Conservation (phyloP, 1,284 basidiomycete species). For the Moesziomyces parantarcticus region DNA sequence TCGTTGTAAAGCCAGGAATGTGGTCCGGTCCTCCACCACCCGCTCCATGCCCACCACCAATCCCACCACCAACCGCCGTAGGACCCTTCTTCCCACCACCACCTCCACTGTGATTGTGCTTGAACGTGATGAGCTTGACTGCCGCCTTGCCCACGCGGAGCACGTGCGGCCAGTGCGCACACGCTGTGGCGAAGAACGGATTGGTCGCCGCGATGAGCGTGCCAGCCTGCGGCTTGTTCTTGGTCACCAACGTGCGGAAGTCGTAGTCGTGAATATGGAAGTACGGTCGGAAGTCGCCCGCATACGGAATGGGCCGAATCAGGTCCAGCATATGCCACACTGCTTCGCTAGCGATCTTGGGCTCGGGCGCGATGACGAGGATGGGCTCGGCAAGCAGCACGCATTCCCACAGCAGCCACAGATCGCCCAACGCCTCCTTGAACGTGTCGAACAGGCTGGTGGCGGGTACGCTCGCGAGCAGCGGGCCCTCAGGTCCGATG, state of each 20-base stretch:
- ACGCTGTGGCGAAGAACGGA: slow-evolving; percentile 88
- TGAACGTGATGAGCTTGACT: slow-evolving; percentile 44
- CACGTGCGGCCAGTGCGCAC: slow-evolving; percentile 91
- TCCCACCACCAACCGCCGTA: slow-evolving; percentile 25
- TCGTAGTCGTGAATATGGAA: slow-evolving; percentile 95
- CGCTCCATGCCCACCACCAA: slow-evolving; percentile 74
- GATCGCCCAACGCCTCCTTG: slow-evolving; percentile 73
- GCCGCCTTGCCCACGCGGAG: slow-evolving; percentile 72
- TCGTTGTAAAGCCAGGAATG: slow-evolving; percentile 72
- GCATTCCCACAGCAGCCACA: slow-evolving; percentile 80
- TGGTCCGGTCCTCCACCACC: slow-evolving; percentile 60
- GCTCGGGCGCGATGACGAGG: slow-evolving; percentile 82
- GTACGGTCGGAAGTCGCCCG: slow-evolving; percentile 89
- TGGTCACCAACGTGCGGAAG: slow-evolving; percentile 79
- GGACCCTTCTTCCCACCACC: slow-evolving; percentile 14
- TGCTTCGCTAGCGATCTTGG: slow-evolving; percentile 84
- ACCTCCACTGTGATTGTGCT: slow-evolving; percentile 15
- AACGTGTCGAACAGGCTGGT: slow-evolving; percentile 69
- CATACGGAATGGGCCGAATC: slow-evolving; percentile 85
- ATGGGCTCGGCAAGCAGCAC: slow-evolving; percentile 82
- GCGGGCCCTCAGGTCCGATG: slow-evolving; percentile 37
- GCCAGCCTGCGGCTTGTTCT: slow-evolving; percentile 84
- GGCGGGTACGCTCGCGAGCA: slow-evolving; percentile 78
- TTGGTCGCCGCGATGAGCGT: slow-evolving; percentile 91
- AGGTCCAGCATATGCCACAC: slow-evolving; percentile 77